Evolutionary conservation across 441 rosid species (phyloP), one percentile per base, ranked within the genome.

Genomic region (Biscutella laevigata): DNA sequence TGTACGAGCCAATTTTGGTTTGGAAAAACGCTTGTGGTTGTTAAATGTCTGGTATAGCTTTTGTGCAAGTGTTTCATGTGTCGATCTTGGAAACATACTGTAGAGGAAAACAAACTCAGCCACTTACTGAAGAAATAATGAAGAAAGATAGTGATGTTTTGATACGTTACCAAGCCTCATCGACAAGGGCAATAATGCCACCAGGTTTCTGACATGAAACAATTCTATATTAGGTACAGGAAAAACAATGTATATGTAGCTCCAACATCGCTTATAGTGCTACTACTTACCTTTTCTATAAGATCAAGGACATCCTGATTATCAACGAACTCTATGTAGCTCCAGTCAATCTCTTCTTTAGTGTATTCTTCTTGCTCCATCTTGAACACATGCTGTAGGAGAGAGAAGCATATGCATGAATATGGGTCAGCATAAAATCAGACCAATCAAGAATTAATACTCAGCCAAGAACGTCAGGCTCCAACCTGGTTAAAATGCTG

Each of bases 1-100:
- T 26, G 80, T 84, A 36, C 77, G 95, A 41, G 99, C 77, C 72
- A 94, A 69, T 71, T 94, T 94, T 58, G 99, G 99, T 62, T 94
- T 94, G 75, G 71, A 74, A 73, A 94, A 88, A 62, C 96, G 95
- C 64, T 80, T 86, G 66, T 94, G 90, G 53, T 71, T 79, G 53
- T 75, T 83, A 70, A 82, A 88, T 57, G 95, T 88, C 75, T 88
- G 99, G 66, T 94, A 88, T 55, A 94, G 90, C 85, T 88, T 94
- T 71, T 79, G 62, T 1, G 97, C 94, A 75, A 94, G 84, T 62
- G 99, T 94, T 38, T 84, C 99, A 61, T 94, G 71, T 38, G 99
- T 94, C 61, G 97, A 94, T 80, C 85, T 84, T 57, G 99, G 99
- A 67, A 94, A 88, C 97, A 94, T 94, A 53, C 96, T 94, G 69